A percentile compares a stretch with the other conserved stretches of the same genome.
Evolutionary conservation across 2,329 filamentous ascomycete genomes (phyloP).

Genomic region (Alternaria rosae): DNA sequence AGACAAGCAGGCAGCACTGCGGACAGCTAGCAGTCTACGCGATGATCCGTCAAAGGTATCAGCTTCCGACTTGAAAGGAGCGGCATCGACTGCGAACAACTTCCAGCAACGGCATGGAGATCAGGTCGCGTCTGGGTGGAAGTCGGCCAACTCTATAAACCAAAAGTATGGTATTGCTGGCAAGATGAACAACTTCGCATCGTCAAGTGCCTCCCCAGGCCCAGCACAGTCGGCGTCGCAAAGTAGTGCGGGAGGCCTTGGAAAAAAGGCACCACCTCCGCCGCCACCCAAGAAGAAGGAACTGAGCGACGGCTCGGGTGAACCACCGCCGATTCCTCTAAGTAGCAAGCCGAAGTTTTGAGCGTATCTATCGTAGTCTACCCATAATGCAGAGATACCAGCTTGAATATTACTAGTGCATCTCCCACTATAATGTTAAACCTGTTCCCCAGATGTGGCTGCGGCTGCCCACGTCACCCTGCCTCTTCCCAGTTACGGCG

Average conservation of each 20-base stretch:
- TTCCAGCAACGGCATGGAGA: constrained; percentile 75
- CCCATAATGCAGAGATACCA: neutral
- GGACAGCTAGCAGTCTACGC: constrained; percentile 66
- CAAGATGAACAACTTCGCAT: constrained; percentile 55
- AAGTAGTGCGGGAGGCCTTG: constrained; percentile 38
- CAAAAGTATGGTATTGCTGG: constrained; percentile 67
- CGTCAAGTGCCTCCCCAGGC: constrained; percentile 31
- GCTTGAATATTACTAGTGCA: neutral
- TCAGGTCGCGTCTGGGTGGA: constrained; percentile 68
- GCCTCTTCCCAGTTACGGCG: neutral
- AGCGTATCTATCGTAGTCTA: neutral
- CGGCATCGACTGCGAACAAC: constrained; percentile 69
- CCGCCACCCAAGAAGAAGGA: constrained; percentile 65
- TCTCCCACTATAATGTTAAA: neutral
- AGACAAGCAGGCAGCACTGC: constrained; percentile 68
- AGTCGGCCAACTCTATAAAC: constrained; percentile 64
- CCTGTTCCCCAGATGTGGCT: constrained; percentile 4
- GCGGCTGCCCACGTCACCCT: neutral
- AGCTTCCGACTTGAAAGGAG: constrained; percentile 63
- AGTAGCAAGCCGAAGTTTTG: constrained; percentile 62
- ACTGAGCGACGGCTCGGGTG: constrained; percentile 49
- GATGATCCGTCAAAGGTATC: constrained; percentile 69
- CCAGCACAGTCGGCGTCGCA: constrained; percentile 34
- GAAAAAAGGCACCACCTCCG: constrained; percentile 65
- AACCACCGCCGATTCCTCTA: constrained; percentile 65